These are phyloP conservation scores for Mariannaea elegans DNA, from an alignment of 2,329 filamentous ascomycete genomes.

Conservation along the genomic window DNA sequence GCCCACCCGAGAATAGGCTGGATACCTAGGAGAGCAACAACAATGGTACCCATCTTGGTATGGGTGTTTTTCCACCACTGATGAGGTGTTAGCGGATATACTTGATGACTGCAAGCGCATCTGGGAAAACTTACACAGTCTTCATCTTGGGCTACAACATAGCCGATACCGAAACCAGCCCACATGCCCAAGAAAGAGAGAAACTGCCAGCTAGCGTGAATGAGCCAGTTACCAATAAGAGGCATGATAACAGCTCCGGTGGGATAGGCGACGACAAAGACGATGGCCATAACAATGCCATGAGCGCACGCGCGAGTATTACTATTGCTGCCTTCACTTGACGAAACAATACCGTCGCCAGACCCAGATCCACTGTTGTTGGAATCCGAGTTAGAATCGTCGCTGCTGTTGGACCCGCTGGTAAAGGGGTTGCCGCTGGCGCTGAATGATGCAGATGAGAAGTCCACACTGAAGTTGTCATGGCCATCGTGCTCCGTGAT, in stretches of 20 bases:
- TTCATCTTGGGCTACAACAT: constrained; percentile 54
- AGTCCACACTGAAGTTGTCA: constrained; percentile 56
- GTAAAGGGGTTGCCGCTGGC: constrained; percentile 63
- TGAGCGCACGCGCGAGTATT: constrained; percentile 54
- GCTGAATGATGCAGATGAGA: constrained; percentile 56
- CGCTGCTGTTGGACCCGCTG: constrained; percentile 23
- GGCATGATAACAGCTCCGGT: constrained; percentile 69
- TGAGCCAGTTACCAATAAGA: constrained; percentile 62
- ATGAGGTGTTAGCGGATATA: constrained; percentile 27
- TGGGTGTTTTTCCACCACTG: constrained; percentile 64
- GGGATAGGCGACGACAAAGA: constrained; percentile 67
- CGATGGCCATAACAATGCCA: constrained; percentile 68
- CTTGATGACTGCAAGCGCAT: constrained; percentile 10
- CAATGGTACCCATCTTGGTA: constrained; percentile 63
- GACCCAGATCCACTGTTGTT: constrained; percentile 2
- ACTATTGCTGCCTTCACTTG: constrained; percentile 28
- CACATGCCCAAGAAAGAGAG: constrained; percentile 66
- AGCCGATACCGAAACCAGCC: constrained; percentile 66
- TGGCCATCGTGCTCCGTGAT: constrained; percentile 59
- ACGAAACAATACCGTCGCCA: constrained; percentile 22
- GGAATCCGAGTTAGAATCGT: constrained; percentile 5
- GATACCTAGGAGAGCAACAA: constrained; percentile 62
- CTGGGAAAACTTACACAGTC: constrained; percentile 51
- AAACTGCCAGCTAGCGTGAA: constrained; percentile 67
- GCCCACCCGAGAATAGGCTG: constrained; percentile 67